phyloP scores from a whole-genome alignment of 108 stramenopile genomes.

The Cylindrotheca closterium region DNA sequence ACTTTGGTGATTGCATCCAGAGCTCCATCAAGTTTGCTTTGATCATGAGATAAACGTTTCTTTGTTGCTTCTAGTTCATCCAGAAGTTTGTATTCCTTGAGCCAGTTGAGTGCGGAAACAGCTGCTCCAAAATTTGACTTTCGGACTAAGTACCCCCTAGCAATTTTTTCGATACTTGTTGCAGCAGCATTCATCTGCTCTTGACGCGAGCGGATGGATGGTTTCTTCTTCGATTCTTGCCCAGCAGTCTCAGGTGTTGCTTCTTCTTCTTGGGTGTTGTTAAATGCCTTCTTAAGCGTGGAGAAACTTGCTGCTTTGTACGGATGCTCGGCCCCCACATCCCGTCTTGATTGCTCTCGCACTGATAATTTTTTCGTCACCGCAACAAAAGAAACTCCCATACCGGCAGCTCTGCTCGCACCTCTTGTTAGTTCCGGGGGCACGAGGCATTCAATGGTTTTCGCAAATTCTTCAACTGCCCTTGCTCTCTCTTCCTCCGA shows the following conservation, averaged over 20 bases:
- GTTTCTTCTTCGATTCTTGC: background rate
- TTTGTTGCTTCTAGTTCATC: background rate
- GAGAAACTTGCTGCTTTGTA: background rate
- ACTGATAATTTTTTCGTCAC: background rate
- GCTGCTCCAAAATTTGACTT: slow-evolving; percentile 6
- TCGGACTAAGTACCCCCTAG: slow-evolving; percentile 2
- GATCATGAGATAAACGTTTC: background rate
- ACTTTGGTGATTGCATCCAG: background rate
- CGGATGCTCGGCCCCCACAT: background rate
- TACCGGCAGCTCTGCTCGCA: background rate
- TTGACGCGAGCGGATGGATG: background rate
- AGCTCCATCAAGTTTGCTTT: background rate
- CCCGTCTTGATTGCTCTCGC: background rate
- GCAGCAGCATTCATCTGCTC: slow-evolving; percentile 2
- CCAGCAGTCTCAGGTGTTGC: background rate
- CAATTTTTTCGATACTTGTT: background rate
- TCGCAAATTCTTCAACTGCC: background rate
- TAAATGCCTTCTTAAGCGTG: background rate
- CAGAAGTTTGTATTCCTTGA: slow-evolving; percentile 12
- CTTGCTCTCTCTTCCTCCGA: background rate
- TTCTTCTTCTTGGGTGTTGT: background rate
- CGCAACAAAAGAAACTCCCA: background rate
- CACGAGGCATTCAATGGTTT: background rate
- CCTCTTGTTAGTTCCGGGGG: background rate
- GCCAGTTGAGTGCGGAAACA: background rate